Conservation (phyloP, 2,329 filamentous ascomycete genomes). For the Fusarium temperatum region DNA sequence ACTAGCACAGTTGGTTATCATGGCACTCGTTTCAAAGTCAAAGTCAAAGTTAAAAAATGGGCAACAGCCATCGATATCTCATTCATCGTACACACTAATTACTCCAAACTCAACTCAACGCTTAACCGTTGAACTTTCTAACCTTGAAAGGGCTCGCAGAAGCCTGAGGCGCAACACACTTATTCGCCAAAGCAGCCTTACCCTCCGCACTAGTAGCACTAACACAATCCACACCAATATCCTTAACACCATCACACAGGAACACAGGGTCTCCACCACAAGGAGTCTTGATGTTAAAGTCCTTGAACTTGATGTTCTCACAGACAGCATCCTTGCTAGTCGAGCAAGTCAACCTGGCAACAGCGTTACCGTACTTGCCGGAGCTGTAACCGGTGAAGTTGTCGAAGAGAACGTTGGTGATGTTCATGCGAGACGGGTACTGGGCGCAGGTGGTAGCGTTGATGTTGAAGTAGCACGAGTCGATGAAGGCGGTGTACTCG, state of each 20-base stretch:
- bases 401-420: conserved; percentile 39
- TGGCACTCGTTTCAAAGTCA: no score
- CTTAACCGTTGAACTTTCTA: conserved; percentile 12
- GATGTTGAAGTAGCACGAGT: conserved; percentile 42
- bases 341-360: conserved; percentile 35
- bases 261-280: conserved; percentile 34
- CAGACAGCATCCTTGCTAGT: conserved; percentile 37
- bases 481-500: conserved; percentile 37
- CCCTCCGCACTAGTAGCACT: conserved; percentile 24
- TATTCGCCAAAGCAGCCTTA: conserved; percentile 34
- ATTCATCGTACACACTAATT: background rate
- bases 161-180: conserved; percentile 24
- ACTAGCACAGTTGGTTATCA: background rate
- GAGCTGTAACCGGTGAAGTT: conserved; percentile 40
- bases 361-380: conserved; percentile 35
- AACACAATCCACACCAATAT: conserved; percentile 37
- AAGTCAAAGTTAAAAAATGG: no score
- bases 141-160: conserved; percentile 30
- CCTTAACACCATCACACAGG: conserved; percentile 36
- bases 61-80: background rate
- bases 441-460: conserved; percentile 21
- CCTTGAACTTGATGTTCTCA: conserved; percentile 37
- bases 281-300: conserved; percentile 36
- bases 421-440: conserved; percentile 40
- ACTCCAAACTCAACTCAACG: accelerated